A percentile compares a stretch with the other conserved stretches of the same genome.
These are phyloP conservation scores for Vickermania spadyakhi DNA, from an alignment of 208 protist species.

Conservation along the genomic window DNA sequence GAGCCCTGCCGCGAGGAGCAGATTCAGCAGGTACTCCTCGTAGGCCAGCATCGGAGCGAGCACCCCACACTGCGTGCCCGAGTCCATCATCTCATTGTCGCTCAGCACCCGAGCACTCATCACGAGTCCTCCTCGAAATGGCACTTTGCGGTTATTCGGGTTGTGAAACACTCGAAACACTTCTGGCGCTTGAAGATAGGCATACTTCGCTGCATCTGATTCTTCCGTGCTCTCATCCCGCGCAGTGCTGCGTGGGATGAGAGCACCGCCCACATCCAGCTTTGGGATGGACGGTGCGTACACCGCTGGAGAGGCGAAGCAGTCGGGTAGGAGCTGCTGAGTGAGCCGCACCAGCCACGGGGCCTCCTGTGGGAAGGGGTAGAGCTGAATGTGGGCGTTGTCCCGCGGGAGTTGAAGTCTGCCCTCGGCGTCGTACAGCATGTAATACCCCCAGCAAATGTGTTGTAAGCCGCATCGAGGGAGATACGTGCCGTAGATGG, in stretches of 20 bases:
- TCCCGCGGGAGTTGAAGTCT: slow-evolving; percentile 12
- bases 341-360: slow-evolving; percentile 41
- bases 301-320: slow-evolving; percentile 15
- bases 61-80: too few species aligned
- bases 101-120: slow-evolving; percentile 7
- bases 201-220: background rate
- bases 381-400: slow-evolving; percentile 58
- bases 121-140: slow-evolving; percentile 32
- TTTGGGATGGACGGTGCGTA: slow-evolving; percentile 10
- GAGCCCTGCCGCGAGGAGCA: slow-evolving; percentile 20
- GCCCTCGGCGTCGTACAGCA: slow-evolving; percentile 45
- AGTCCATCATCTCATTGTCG: background rate
- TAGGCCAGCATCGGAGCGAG: slow-evolving; percentile 23
- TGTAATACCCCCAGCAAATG: slow-evolving; percentile 76
- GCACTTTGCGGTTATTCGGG: slow-evolving; percentile 38
- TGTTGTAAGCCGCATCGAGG: slow-evolving; percentile 39
- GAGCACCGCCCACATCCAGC: background rate
- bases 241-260: background rate
- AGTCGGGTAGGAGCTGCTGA: slow-evolving; percentile 28
- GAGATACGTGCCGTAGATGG: slow-evolving; percentile 46
- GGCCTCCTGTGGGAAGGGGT: slow-evolving; percentile 48
- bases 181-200: slow-evolving; percentile 11
- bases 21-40: slow-evolving; percentile 55
- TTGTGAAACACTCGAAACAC: slow-evolving; percentile 46
- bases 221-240: background rate